Evolutionary conservation across 2,329 filamentous ascomycete genomes (phyloP).

Genomic region (Alternaria sp.): DNA sequence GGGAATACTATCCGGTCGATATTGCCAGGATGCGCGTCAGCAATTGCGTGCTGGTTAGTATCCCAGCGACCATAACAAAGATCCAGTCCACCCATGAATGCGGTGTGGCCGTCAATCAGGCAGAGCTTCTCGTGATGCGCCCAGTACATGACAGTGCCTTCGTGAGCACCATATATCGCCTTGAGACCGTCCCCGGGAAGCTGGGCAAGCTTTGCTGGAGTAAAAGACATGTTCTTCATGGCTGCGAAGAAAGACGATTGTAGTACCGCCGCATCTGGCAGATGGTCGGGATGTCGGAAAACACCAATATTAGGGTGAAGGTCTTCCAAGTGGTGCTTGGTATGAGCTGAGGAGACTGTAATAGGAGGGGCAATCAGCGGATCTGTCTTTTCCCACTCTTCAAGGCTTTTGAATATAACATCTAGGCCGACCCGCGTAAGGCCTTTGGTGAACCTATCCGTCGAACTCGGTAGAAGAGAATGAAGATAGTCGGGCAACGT

Average conservation of each 20-base stretch:
- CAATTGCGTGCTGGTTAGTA: constrained; percentile 84
- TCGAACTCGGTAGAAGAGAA: constrained; percentile 54
- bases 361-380: constrained; percentile 56
- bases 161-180: constrained; percentile 80
- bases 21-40: constrained; percentile 82
- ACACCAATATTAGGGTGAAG: constrained; percentile 86
- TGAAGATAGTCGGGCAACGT: constrained; percentile 55
- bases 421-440: constrained; percentile 55
- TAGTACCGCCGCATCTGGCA: constrained; percentile 74
- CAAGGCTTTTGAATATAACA: constrained; percentile 56
- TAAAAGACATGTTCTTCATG: constrained; percentile 65
- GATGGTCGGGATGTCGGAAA: constrained; percentile 89
- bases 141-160: constrained; percentile 87
- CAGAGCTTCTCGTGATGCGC: constrained; percentile 93
- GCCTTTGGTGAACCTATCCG: constrained; percentile 53
- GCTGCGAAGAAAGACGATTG: constrained; percentile 64
- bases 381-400: constrained; percentile 56
- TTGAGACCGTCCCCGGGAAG: constrained; percentile 77
- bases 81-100: constrained; percentile 92
- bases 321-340: constrained; percentile 78
- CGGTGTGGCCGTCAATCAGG: constrained; percentile 77
- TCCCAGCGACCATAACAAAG: constrained; percentile 88
- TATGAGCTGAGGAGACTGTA: constrained; percentile 73
- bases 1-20: constrained; percentile 80
- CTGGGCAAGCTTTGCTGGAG: constrained; percentile 65